phyloP scores from a whole-genome alignment of 176 grass and related monocot species.

The Phoenix roebelenii region DNA sequence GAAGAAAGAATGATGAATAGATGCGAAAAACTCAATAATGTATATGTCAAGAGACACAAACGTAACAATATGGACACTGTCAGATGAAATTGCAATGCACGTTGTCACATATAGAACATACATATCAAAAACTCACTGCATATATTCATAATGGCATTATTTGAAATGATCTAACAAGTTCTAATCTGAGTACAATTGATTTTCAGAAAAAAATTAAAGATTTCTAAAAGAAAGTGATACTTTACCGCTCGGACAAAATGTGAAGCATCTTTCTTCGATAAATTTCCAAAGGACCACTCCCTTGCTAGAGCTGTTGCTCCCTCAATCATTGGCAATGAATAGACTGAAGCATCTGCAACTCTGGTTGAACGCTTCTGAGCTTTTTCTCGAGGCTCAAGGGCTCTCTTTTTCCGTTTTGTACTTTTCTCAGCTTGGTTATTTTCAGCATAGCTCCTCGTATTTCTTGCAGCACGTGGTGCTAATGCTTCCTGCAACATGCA shows the following conservation, averaged over 20 bases:
- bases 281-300: constrained; percentile 76
- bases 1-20: no score
- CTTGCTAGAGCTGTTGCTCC: constrained; percentile 82
- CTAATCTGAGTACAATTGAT: no score
- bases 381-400: constrained; percentile 58
- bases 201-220: neutral
- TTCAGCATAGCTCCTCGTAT: constrained; percentile 84
- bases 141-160: no score
- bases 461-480: constrained; percentile 95
- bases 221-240: neutral
- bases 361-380: constrained; percentile 65
- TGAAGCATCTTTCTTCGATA: constrained; percentile 86
- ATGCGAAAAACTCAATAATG: no score
- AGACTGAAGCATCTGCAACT: constrained; percentile 39
- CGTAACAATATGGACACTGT: no score
- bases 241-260: constrained; percentile 92
- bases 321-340: constrained; percentile 67
- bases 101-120: no score
- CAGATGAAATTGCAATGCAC: no score
- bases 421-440: constrained; percentile 56
- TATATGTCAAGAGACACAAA: no score
- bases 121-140: no score
- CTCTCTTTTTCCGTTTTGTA: constrained; percentile 55
- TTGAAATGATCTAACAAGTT: no score
- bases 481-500: constrained; percentile 53